Percentiles rank a stretch among this genome's conserved stretches.
These are phyloP conservation scores for Aquilaria malaccensis DNA, from an alignment of 345 rosid genomes.

Conservation along the genomic window DNA sequence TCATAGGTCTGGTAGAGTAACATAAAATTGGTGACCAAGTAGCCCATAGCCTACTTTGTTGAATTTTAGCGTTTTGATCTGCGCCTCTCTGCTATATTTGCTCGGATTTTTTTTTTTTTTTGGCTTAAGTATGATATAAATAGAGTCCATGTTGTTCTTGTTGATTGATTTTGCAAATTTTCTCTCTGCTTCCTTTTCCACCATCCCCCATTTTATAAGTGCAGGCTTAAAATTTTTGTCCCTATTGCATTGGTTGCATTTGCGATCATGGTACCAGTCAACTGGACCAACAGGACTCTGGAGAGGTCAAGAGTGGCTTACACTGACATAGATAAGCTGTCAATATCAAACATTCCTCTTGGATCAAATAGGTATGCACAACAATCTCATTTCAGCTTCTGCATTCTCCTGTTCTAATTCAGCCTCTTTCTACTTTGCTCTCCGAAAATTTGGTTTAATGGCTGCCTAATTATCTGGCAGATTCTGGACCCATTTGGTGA, in stretches of 20 bases:
- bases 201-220: constrained; percentile 10
- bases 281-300: constrained; percentile 71
- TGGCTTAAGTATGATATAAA: no score
- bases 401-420: neutral
- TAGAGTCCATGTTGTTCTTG: no score
- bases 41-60: no score
- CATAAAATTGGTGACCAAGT: no score
- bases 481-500: constrained; percentile 86
- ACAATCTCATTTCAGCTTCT: constrained; percentile 10
- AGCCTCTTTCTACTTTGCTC: neutral
- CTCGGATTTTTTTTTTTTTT: no score
- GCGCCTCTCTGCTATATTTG: no score
- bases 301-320: constrained; percentile 45
- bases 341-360: constrained; percentile 78
- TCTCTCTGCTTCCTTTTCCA: neutral
- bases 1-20: no score
- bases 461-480: constrained; percentile 28
- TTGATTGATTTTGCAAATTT: neutral
- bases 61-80: no score
- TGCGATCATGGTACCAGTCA: constrained; percentile 70
- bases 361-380: constrained; percentile 59
- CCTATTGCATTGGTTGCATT: constrained; percentile 74
- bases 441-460: neutral
- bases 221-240: constrained; percentile 81
- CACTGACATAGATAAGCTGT: constrained; percentile 76